These are phyloP conservation scores for Panicum virgatum DNA, from an alignment of 202 grass and related monocot genomes.

Conservation along the genomic window DNA sequence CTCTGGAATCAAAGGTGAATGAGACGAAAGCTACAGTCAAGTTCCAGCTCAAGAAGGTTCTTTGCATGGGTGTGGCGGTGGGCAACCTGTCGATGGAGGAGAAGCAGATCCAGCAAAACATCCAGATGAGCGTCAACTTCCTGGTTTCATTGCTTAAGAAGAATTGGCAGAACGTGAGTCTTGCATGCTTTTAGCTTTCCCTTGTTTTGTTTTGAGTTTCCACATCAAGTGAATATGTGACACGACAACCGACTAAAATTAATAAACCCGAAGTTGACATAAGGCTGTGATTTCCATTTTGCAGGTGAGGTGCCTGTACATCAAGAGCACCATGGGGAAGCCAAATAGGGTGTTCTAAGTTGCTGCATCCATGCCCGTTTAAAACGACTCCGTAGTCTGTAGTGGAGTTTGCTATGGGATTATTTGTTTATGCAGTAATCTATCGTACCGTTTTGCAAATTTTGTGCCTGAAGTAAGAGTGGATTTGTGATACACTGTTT, in stretches of 20 bases:
- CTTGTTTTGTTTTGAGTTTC: neutral
- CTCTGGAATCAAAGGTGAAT: slow-evolving; percentile 70
- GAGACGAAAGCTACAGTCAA: slow-evolving; percentile 82
- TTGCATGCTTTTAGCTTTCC: neutral
- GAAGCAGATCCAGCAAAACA: slow-evolving; percentile 81
- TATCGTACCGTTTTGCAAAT: neutral
- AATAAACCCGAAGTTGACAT: neutral
- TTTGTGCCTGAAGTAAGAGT: neutral
- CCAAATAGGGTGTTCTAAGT: slow-evolving; percentile 58
- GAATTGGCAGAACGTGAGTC: slow-evolving; percentile 78
- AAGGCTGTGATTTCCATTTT: neutral
- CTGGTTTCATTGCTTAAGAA: slow-evolving; percentile 74
- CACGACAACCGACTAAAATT: neutral
- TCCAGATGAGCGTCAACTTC: slow-evolving; percentile 83
- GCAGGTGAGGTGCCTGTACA: slow-evolving; percentile 86
- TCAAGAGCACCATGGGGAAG: slow-evolving; percentile 94
- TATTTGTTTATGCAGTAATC: neutral
- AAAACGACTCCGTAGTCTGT: neutral
- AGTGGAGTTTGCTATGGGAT: neutral
- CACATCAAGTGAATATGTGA: neutral
- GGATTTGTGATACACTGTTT: neutral
- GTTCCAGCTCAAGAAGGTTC: slow-evolving; percentile 83
- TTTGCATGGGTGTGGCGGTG: slow-evolving; percentile 78
- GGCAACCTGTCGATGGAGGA: slow-evolving; percentile 78
- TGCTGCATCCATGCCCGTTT: neutral